phyloP scores from a whole-genome alignment of 345 rosid genomes.

The Geranium rotundifolium region DNA sequence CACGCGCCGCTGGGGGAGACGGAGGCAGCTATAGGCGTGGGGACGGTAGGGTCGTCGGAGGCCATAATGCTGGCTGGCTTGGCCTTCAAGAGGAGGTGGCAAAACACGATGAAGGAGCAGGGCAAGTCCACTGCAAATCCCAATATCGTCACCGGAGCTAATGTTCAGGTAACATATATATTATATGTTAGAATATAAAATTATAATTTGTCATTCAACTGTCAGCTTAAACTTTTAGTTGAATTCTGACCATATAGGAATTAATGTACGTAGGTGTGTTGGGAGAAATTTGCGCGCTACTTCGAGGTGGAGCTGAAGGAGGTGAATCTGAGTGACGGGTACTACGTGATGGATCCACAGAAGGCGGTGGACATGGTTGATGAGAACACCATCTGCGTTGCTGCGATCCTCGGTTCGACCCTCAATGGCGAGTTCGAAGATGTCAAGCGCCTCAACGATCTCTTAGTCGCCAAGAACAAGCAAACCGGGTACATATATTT shows the following conservation, averaged over 20 bases:
- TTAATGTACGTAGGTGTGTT: slow-evolving; percentile 22
- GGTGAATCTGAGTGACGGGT: too few relatives aligned
- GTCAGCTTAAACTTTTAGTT: neutral
- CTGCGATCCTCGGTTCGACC: slow-evolving; percentile 41
- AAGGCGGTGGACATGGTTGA: slow-evolving; percentile 42
- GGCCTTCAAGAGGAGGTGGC: slow-evolving; percentile 45
- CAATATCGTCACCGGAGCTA: too few relatives aligned
- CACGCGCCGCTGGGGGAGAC: slow-evolving; percentile 35
- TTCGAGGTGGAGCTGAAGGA: slow-evolving; percentile 43
- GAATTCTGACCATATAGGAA: neutral
- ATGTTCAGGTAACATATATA: slow-evolving; percentile 41
- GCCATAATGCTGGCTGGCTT: slow-evolving; percentile 46
- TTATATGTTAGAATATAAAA: neutral
- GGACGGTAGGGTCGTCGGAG: slow-evolving; percentile 43
- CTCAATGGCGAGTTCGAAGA: slow-evolving; percentile 45
- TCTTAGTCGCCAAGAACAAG: slow-evolving; percentile 25
- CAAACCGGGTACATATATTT: slow-evolving; percentile 32
- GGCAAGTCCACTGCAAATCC: slow-evolving; percentile 35
- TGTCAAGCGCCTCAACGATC: slow-evolving; percentile 32
- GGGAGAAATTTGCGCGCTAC: slow-evolving; percentile 47
- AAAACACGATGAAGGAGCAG: slow-evolving; percentile 27
- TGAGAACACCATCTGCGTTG: slow-evolving; percentile 42
- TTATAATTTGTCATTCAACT: neutral
- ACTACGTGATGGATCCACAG: slow-evolving; percentile 41
- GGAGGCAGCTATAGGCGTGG: slow-evolving; percentile 35